Percentiles rank a stretch among this genome's conserved stretches.
phyloP scores from a whole-genome alignment of 139 green algal genomes.

The Chlamydomonas applanata region DNA sequence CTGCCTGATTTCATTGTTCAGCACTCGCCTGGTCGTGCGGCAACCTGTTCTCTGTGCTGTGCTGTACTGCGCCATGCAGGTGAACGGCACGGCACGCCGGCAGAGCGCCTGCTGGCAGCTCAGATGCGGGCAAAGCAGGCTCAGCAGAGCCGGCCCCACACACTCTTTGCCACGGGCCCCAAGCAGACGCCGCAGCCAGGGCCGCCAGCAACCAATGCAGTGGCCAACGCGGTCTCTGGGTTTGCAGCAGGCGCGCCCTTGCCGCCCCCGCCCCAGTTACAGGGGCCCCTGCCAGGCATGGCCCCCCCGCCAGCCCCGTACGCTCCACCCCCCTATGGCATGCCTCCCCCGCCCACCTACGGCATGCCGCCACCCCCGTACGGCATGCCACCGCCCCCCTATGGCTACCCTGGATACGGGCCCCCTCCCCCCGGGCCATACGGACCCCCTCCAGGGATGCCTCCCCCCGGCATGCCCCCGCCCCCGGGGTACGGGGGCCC shows the following conservation, averaged over 20 bases:
- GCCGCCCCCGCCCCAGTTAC: background rate
- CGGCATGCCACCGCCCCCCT: background rate
- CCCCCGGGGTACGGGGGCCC: background rate
- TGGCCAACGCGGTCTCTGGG: background rate
- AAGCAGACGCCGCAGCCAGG: conserved; percentile 42
- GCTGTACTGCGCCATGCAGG: conserved; percentile 34
- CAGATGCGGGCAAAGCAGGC: conserved; percentile 60
- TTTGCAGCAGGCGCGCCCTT: conserved; percentile 1
- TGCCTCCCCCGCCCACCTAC: too few species aligned
- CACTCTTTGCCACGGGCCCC: conserved; percentile 80
- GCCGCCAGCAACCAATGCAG: background rate
- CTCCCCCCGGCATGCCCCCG: conserved; percentile 29
- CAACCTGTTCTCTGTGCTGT: too few species aligned
- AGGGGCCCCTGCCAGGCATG: background rate
- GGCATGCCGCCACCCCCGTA: conserved; percentile 24
- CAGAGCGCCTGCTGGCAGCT: conserved; percentile 89
- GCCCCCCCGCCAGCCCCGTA: background rate
- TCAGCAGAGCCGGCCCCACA: conserved; percentile 74
- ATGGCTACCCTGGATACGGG: too few species aligned
- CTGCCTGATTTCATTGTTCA: too few species aligned
- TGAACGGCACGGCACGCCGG: conserved; percentile 93
- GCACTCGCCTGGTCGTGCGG: too few species aligned
- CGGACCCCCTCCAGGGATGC: background rate
- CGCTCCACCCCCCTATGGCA: conserved; percentile 6
- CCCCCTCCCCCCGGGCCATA: background rate